Base-by-base conservation (phyloP, 495 filamentous ascomycete species). In the Aeminium ludgeri region DNA sequence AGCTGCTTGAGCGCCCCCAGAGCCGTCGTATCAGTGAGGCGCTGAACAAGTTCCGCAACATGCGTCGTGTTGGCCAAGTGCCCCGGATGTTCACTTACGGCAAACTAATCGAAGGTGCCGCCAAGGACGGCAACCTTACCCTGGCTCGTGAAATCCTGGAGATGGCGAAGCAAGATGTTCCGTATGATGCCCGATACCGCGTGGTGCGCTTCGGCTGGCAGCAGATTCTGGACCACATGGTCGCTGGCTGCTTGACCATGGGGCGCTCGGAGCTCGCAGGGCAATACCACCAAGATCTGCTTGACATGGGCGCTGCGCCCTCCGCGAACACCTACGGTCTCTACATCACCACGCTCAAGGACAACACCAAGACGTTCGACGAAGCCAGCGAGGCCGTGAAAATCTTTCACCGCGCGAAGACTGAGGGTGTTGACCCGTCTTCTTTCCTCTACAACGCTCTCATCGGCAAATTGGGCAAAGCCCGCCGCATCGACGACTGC, bases 401-500 rank as follows among this genome's bases (percentile, higher is more conserved):
- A 64, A 92, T 96, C 59, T 96, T 97, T 68, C 80, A 83, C 52
- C 81, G 82, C 43, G 87, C 89, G 42, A 82, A 86, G 59, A 63
- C 76, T n/a, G 89, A 97, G 60, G 84, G 85, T 44, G 89, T 97
- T 18, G 80, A 91, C 60, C 89, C 89, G 15, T 86, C 80, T 11
- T 92, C 87, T 1, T 97, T 97, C 72, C 62, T 97, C 42, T 97
- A 96, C 70, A 97, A 97, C 53, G 91, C 91, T 30, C 72, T 97
- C 8, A 97, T 97, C 43, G 89, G 89, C 52, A 97, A 97, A 63
- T 76, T 97, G 23, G 91, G 87, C 52, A 95, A 95, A 65, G 89
- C 89, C 34, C 78, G 89, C 38, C 84, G 89, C 47, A 95, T 96
- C 43, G 89, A 96, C 53, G 89, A 97, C 62, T 94, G 87, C 54